Evolutionary conservation across 2,329 filamentous ascomycete genomes (phyloP).

Genomic region (Aspergillus tanneri): DNA sequence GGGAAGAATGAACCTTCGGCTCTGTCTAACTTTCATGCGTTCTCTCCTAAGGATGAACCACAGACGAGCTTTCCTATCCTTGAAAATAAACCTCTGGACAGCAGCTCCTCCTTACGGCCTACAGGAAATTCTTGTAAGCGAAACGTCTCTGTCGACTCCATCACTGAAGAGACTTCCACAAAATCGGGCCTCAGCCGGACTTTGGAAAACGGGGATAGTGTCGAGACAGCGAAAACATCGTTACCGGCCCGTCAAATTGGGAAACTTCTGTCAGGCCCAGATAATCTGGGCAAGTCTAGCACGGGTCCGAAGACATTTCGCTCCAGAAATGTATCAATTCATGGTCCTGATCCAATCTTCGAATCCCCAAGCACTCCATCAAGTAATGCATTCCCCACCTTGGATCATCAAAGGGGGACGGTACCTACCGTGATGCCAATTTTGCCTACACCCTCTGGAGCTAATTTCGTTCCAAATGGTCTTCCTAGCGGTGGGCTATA

Average conservation of each 20-base stretch:
- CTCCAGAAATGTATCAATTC: slow-evolving; percentile 69
- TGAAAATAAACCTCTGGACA: slow-evolving; percentile 9
- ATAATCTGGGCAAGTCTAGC: slow-evolving; percentile 63
- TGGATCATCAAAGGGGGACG: slow-evolving; percentile 46
- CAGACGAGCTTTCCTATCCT: slow-evolving; percentile 20
- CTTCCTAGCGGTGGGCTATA: slow-evolving; percentile 67
- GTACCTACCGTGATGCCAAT: slow-evolving; percentile 58
- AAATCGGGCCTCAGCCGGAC: slow-evolving; percentile 45
- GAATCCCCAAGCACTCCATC: slow-evolving; percentile 72
- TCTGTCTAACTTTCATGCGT: slow-evolving; percentile 25
- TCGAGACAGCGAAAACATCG: slow-evolving; percentile 31
- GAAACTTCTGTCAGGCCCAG: slow-evolving; percentile 43
- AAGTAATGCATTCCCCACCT: slow-evolving; percentile 63
- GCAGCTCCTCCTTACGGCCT: slow-evolving; percentile 17
- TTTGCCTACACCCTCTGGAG: slow-evolving; percentile 65
- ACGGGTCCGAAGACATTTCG: slow-evolving; percentile 71
- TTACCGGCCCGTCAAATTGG: slow-evolving; percentile 37
- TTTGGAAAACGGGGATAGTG: slow-evolving; percentile 41
- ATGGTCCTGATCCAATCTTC: slow-evolving; percentile 61
- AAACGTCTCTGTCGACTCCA: slow-evolving; percentile 36
- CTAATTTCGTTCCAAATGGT: slow-evolving; percentile 58
- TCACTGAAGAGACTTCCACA: slow-evolving; percentile 41
- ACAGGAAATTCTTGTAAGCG: slow-evolving; percentile 29
- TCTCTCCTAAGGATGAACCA: slow-evolving; percentile 33
- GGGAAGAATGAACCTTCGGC: slow-evolving; percentile 30